phyloP scores from a whole-genome alignment of 345 rosid genomes.

The Eucalyptus virginea region DNA sequence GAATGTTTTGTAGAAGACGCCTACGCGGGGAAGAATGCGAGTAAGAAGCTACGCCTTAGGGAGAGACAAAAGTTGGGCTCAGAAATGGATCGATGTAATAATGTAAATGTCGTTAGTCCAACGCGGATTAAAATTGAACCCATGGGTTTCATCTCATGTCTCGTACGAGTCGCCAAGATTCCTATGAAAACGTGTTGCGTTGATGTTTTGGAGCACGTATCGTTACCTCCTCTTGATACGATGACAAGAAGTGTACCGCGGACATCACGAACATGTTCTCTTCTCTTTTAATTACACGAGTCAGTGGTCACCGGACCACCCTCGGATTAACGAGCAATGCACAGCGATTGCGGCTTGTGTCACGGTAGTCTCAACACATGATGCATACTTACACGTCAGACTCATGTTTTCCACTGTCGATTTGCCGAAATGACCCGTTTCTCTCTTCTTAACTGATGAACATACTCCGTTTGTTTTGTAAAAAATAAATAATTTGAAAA shows the following conservation, averaged over 20 bases:
- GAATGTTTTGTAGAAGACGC: not conserved
- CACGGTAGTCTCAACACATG: not conserved
- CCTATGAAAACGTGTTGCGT: not conserved
- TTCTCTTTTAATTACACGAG: not conserved
- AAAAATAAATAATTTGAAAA: no score
- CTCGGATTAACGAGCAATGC: not conserved
- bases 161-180: not conserved
- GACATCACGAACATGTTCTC: not conserved
- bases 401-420: not conserved
- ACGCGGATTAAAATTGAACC: not conserved
- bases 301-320: not conserved
- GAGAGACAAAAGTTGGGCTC: not conserved
- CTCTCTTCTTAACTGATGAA: not conserved
- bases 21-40: not conserved
- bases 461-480: no score
- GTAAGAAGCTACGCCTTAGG: not conserved
- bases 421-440: accelerated
- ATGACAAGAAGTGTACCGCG: not conserved
- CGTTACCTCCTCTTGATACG: not conserved
- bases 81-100: not conserved
- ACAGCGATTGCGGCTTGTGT: not conserved
- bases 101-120: not conserved
- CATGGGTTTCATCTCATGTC: not conserved
- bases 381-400: not conserved
- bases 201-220: not conserved